Percentiles rank a stretch among this genome's conserved stretches.
phyloP scores from a whole-genome alignment of 139 green algal species.

The Chlorella sp. region DNA sequence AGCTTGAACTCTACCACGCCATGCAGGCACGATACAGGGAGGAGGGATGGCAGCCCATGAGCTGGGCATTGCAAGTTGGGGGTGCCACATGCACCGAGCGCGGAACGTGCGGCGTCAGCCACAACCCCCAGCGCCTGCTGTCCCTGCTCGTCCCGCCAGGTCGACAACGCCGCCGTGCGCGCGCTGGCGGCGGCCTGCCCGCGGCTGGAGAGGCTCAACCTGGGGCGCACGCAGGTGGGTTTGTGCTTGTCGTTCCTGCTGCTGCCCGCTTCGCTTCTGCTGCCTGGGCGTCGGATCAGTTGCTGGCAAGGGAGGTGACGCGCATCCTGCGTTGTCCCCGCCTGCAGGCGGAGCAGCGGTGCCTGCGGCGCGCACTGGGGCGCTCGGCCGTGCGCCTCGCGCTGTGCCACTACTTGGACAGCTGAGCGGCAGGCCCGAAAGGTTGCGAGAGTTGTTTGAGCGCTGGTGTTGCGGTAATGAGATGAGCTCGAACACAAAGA shows the following conservation, averaged over 20 bases:
- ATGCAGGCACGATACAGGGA: not conserved
- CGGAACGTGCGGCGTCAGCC: not conserved
- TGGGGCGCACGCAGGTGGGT: not conserved
- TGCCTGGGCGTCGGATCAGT: too few relatives aligned
- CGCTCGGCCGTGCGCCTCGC: slow-evolving; percentile 5
- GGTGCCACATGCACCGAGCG: not conserved
- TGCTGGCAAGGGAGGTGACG: too few relatives aligned
- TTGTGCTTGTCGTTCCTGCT: too few relatives aligned
- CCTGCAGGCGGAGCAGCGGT: too few relatives aligned
- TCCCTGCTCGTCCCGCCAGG: not conserved
- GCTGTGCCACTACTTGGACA: slow-evolving; percentile 28
- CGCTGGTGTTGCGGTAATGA: too few relatives aligned
- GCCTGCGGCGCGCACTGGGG: too few relatives aligned
- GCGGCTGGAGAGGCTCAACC: not conserved
- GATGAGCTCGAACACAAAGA: too few relatives aligned
- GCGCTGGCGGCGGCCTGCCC: not conserved
- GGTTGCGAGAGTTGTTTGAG: slow-evolving; percentile 4
- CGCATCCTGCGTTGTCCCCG: too few relatives aligned
- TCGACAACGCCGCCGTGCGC: slow-evolving; percentile 1
- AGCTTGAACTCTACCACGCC: slow-evolving; percentile 26
- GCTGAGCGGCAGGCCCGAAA: not conserved
- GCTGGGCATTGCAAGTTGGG: too few relatives aligned
- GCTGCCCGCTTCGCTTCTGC: too few relatives aligned
- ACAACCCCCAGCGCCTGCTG: not conserved
- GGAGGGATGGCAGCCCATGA: too few relatives aligned